phyloP scores from a whole-genome alignment of 1,284 basidiomycete species.

The Salmacisia buchloeana region DNA sequence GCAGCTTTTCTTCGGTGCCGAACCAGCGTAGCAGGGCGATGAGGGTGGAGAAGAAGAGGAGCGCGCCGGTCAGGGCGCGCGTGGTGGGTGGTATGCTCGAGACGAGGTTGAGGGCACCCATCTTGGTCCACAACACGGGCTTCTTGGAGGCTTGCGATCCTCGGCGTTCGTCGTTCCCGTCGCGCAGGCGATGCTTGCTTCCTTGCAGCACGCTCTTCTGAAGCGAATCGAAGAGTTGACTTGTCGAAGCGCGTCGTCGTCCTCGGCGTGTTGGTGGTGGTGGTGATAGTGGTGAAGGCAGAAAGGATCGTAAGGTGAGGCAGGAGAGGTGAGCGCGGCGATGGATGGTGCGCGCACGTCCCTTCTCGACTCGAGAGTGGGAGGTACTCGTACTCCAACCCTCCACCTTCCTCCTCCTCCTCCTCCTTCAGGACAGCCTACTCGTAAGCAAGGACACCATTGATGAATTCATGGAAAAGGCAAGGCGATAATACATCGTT shows the following conservation, averaged over 20 bases:
- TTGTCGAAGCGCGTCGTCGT: background rate
- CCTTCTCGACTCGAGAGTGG: too few relatives aligned
- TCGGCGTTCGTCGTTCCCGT: constrained; percentile 1
- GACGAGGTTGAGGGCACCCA: constrained; percentile 19
- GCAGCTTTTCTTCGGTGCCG: constrained; percentile 24
- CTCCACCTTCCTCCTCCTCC: too few relatives aligned
- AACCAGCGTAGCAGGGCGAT: constrained; percentile 29
- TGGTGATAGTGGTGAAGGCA: background rate
- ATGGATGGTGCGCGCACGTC: too few relatives aligned
- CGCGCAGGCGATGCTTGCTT: background rate
- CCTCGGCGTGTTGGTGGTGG: background rate
- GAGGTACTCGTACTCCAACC: too few relatives aligned
- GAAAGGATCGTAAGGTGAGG: too few relatives aligned
- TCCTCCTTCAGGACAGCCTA: too few relatives aligned
- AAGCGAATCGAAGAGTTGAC: background rate
- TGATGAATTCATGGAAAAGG: too few relatives aligned
- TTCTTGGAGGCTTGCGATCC: constrained; percentile 53
- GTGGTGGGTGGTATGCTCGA: constrained; percentile 14
- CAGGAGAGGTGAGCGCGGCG: too few relatives aligned
- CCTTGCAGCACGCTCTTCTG: too few relatives aligned
- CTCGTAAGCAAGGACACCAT: too few relatives aligned
- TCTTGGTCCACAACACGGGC: background rate
- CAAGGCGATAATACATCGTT: too few relatives aligned
- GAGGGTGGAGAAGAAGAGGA: constrained; percentile 23
- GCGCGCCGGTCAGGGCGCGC: constrained; percentile 43